Percentiles rank a stretch among this genome's conserved stretches.
phyloP scores from a whole-genome alignment of 768 basidiomycete species.

The Phaffia tasmanica region DNA sequence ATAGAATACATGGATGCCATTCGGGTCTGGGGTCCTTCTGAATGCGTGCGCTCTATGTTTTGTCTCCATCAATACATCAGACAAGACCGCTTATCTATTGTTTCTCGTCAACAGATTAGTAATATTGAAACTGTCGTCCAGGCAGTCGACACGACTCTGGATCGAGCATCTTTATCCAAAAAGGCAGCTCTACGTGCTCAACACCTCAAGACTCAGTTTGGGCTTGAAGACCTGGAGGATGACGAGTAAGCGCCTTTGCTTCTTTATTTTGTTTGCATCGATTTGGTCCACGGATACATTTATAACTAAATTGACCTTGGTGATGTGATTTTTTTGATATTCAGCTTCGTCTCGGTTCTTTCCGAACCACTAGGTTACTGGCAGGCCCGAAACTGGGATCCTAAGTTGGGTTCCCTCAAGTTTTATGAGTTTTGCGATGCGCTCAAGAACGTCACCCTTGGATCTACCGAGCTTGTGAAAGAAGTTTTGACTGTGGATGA shows the following conservation, averaged over 20 bases:
- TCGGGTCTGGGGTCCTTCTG: conserved; percentile 51
- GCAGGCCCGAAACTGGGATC: conserved; percentile 85
- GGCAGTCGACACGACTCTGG: conserved; percentile 31
- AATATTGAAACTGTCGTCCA: conserved; percentile 29
- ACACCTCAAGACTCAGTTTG: conserved; percentile 63
- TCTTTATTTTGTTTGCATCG: not conserved
- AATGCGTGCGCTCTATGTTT: conserved; percentile 29
- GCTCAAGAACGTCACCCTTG: conserved; percentile 27
- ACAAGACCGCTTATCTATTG: not conserved
- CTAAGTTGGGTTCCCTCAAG: conserved; percentile 34
- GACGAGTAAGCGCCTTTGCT: conserved; percentile 42
- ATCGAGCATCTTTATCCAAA: conserved; percentile 3
- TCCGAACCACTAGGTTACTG: conserved; percentile 58
- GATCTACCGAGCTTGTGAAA: not conserved
- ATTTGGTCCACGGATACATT: no score
- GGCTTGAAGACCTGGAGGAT: conserved; percentile 54
- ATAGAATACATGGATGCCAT: conserved; percentile 74
- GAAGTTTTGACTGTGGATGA: conserved; percentile 19
- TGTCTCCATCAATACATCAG: not conserved
- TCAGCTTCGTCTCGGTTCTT: conserved; percentile 54
- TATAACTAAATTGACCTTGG: not conserved
- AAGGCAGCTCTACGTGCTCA: conserved; percentile 37
- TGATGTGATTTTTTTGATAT: not conserved
- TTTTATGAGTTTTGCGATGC: conserved; percentile 35
- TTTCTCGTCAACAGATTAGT: conserved; percentile 32